These are phyloP conservation scores for Juglanconis sp. DNA, from an alignment of 2,329 filamentous ascomycete genomes.

Conservation along the genomic window DNA sequence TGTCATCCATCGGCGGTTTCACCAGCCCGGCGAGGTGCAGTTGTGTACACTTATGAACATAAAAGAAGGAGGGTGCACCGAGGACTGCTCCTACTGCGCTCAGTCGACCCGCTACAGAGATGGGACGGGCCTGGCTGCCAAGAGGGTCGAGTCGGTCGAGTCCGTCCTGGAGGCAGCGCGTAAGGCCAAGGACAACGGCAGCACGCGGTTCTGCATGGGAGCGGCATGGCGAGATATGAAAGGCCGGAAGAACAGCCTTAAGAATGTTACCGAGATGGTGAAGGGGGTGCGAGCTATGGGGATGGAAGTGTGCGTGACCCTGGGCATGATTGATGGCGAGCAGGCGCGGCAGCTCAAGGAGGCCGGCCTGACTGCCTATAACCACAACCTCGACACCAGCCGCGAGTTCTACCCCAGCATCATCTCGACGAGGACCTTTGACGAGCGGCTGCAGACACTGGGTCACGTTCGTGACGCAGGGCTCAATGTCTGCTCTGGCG, in stretches of 20 bases:
- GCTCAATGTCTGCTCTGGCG: constrained; percentile 86
- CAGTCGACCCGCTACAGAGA: constrained; percentile 79
- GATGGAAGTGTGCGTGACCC: constrained; percentile 91
- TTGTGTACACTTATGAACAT: constrained; percentile 97
- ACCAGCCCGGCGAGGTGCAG: constrained; percentile 79
- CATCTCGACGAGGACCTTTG: constrained; percentile 82
- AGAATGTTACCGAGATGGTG: constrained; percentile 85
- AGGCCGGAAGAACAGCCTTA: constrained; percentile 77
- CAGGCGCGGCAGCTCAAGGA: constrained; percentile 81
- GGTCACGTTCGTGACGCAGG: constrained; percentile 79
- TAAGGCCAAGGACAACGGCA: constrained; percentile 76
- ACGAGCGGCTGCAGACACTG: constrained; percentile 79
- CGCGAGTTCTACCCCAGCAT: constrained; percentile 84
- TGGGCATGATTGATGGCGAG: constrained; percentile 82
- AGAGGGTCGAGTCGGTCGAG: constrained; percentile 75
- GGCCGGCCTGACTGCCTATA: constrained; percentile 85
- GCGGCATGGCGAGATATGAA: constrained; percentile 94
- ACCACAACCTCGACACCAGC: constrained; percentile 90
- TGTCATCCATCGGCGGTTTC: constrained; percentile 78
- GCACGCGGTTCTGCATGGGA: constrained; percentile 92
- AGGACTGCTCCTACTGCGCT: constrained; percentile 91
- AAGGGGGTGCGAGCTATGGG: constrained; percentile 74
- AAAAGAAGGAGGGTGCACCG: constrained; percentile 87
- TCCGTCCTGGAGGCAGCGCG: constrained; percentile 76
- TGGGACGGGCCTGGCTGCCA: constrained; percentile 75